Conservation (phyloP, 129 eudicot species). For the Saussurea involucrata region DNA sequence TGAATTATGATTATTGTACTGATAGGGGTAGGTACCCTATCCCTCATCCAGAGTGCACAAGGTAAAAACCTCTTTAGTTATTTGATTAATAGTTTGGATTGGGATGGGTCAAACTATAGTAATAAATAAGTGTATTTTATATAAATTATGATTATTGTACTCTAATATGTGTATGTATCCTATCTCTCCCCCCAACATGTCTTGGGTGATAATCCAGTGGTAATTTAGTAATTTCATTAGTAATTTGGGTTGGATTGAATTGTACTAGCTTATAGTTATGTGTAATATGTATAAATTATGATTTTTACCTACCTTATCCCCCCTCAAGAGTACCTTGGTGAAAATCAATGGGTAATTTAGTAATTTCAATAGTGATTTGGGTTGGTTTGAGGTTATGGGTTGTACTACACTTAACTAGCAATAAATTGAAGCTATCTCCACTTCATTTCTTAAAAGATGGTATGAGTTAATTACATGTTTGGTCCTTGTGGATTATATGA, state of each 20-base stretch:
- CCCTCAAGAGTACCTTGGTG: constrained; percentile 47
- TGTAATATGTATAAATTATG: constrained; percentile 50
- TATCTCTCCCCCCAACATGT: neutral
- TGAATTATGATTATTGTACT: constrained; percentile 74
- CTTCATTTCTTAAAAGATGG: neutral
- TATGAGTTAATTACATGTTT: neutral
- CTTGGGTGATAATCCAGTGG: neutral
- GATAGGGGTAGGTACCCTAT: constrained; percentile 45
- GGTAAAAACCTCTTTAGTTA: neutral
- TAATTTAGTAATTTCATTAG: neutral
- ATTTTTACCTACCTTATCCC: constrained; percentile 55
- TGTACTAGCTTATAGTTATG: neutral
- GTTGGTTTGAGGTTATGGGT: neutral
- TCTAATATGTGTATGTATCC: neutral
- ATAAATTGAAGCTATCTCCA: neutral
- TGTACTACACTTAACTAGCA: neutral
- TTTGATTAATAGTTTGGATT: neutral
- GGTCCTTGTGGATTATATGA: neutral
- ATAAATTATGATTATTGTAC: neutral
- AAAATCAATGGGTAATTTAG: neutral
- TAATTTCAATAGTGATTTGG: neutral
- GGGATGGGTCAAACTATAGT: neutral
- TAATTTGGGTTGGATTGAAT: neutral
- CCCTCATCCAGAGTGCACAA: constrained; percentile 56
- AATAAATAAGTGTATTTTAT: neutral